Evolutionary conservation across 805 yeast species (phyloP).

Genomic region (Saccharomycopsis sp.): DNA sequence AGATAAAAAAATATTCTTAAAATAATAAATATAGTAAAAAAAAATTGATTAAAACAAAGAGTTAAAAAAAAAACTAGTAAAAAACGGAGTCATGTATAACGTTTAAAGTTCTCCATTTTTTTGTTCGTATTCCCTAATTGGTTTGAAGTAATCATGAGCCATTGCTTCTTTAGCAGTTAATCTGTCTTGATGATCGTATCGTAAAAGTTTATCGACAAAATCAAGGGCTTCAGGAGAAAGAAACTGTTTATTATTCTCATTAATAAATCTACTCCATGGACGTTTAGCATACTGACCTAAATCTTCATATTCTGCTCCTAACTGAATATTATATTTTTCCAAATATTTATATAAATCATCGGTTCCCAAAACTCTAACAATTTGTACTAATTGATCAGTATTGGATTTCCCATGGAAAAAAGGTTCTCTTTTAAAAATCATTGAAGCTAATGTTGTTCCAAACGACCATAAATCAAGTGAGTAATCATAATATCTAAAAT

Average conservation of each 20-base stretch:
- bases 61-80: not conserved
- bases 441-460: conserved; percentile 87
- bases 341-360: conserved; percentile 60
- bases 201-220: conserved; percentile 59
- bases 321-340: conserved; percentile 54
- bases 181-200: conserved; percentile 82
- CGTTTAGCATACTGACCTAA: conserved; percentile 53
- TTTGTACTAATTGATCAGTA: conserved; percentile 84
- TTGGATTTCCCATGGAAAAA: conserved; percentile 88
- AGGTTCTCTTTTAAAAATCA: conserved; percentile 82
- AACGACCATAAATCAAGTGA: conserved; percentile 85
- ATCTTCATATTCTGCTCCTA: conserved; percentile 73
- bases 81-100: not conserved
- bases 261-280: conserved; percentile 57
- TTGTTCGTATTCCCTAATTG: conserved; percentile 10
- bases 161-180: conserved; percentile 84
- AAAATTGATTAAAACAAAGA: not conserved
- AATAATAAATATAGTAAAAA: not conserved
- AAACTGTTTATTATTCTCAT: conserved; percentile 39
- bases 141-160: conserved; percentile 59
- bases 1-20: not conserved
- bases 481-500: conserved; percentile 76
- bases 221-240: conserved; percentile 52
- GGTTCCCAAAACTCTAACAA: conserved; percentile 81
- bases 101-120: not conserved